Base-by-base conservation (phyloP, 129 eudicot genomes). In the Calendula officinalis region DNA sequence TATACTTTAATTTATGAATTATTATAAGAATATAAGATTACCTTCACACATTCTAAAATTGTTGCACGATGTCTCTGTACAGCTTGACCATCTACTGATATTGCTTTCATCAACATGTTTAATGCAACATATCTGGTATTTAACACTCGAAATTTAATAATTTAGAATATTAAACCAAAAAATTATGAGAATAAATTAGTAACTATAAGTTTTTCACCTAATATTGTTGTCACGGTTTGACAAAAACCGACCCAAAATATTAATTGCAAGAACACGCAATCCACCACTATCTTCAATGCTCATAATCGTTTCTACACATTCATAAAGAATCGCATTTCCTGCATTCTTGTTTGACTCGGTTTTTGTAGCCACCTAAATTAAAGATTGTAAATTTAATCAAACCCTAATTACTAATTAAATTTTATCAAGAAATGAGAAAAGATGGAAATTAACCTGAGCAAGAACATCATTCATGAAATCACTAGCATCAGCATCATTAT, bases 51-150 rank as follows among this genome's bases (percentile, higher is more conserved):
- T 82, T 94, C 99, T 82, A 94, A 69, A 56, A 94, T 89, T 67
- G 99, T 94, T 71, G 97, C 88, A 32, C 97, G 85, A 81, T 89
- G 99, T 86, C 97, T 86, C 84, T 94, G 99, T 66, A 94, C 99
- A 10, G 99, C 99, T 84, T 94, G 99, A 72, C 88, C 74, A 69
- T 94, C 99, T 44, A 89, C 77, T 55, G 87, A 64, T 71, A 94
- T 83, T 65, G 99, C 99, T 83, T 69, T 86, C 90, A 79, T 86
- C 87, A 94, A 69, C 97, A 94, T 94, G 70, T 94, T 89, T 66
- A 94, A 73, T 42, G 99, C 99, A 75, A 94, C 99, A 76, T 94
- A 94, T 78, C 99, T 94, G 89, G 68, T 52, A 83, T 72, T 48
- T 6, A 36, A 73, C 55, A 44, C 54, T 56, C 45, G 55, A 75